Evolutionary conservation across 805 yeast species (phyloP).

Genomic region (Lipomyces mesembrius): DNA sequence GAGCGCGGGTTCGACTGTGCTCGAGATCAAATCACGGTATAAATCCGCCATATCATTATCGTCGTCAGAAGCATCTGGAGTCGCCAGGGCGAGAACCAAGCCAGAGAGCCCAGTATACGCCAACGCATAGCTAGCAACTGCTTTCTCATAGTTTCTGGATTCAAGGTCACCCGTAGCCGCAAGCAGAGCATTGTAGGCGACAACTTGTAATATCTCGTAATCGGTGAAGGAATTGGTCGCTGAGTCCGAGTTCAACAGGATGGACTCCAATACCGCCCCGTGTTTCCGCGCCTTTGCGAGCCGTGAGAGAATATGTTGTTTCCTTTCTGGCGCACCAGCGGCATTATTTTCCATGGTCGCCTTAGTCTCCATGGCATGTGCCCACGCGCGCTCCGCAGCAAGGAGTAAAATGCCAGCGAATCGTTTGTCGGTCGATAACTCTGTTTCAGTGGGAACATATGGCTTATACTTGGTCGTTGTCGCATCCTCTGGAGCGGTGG

Average conservation of each 20-base stretch:
- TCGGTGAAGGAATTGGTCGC: conserved; percentile 33
- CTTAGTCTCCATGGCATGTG: conserved; percentile 68
- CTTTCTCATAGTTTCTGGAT: conserved; percentile 59
- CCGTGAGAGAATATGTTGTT: conserved; percentile 65
- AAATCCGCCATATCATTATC: conserved; percentile 44
- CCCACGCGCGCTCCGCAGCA: conserved; percentile 76
- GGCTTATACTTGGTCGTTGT: conserved; percentile 45
- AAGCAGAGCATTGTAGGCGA: conserved; percentile 50
- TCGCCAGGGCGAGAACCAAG: conserved; percentile 48
- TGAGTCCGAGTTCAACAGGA: conserved; percentile 11
- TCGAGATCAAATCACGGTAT: conserved; percentile 60
- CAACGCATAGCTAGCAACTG: conserved; percentile 59
- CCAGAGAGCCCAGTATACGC: conserved; percentile 67
- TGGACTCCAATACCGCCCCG: conserved; percentile 14
- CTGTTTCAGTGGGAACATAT: conserved; percentile 53
- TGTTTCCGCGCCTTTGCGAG: conserved; percentile 62
- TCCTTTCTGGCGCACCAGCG: conserved; percentile 44
- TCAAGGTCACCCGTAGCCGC: conserved; percentile 58
- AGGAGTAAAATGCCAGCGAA: conserved; percentile 65
- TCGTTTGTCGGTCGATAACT: conserved; percentile 56
- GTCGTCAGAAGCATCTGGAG: conserved; percentile 21
- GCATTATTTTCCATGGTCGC: conserved; percentile 39
- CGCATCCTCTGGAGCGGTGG: conserved; percentile 8
- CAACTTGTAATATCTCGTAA: conserved; percentile 38
- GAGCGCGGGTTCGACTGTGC: conserved; percentile 69